Base-by-base conservation (phyloP, 2,329 filamentous ascomycete genomes). In the Aspergillus glaucus region DNA sequence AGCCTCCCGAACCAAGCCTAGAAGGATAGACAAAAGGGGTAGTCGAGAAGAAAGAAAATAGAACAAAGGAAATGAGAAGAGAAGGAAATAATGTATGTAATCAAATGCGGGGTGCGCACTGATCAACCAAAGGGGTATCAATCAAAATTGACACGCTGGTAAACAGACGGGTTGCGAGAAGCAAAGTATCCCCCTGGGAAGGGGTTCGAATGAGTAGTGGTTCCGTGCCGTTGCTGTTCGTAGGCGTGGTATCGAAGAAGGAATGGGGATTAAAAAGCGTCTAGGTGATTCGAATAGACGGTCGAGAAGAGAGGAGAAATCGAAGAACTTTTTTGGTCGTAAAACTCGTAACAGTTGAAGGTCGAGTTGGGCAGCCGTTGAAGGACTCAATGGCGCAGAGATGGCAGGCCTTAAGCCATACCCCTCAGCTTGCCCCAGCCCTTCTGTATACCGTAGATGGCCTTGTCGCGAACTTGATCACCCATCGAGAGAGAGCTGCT, bases 391-490 rank as follows among this genome's bases (percentile, higher is more conserved):
- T 28, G 26, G 26, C 10, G 26, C 26, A 30, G 10, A 30, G 26
- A 30, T 12, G 26, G 10, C 10, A 30, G 26, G 26, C 19, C 49
- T 49, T 65, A 69, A 39, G 66, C 60, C 52, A 64, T 60, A 41
- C 65, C 64, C 57, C 58, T 64, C 44, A 72, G 52, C 60, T 70
- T 70, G 47, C 62, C 67, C 69, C 69, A 72, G 46, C 67, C 64
- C 55, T 63, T 68, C 50, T 70, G 66, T 6, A 71, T 54, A 45
- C 65, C 63, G 24, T 62, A 62, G 40, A 63, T 62, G 48, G 68
- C 64, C 54, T 61, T 63, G 32, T 68, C 63, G 37, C 64, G 64
- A 47, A 63, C 64, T 9, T 62, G 62, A 42, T 67, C 63, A 15
- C 61, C 58, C 32, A 63, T 57, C 0, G 68, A 71, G 30, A 62